phyloP scores from a whole-genome alignment of 2,329 filamentous ascomycete species.

The Colletotrichum sp. region DNA sequence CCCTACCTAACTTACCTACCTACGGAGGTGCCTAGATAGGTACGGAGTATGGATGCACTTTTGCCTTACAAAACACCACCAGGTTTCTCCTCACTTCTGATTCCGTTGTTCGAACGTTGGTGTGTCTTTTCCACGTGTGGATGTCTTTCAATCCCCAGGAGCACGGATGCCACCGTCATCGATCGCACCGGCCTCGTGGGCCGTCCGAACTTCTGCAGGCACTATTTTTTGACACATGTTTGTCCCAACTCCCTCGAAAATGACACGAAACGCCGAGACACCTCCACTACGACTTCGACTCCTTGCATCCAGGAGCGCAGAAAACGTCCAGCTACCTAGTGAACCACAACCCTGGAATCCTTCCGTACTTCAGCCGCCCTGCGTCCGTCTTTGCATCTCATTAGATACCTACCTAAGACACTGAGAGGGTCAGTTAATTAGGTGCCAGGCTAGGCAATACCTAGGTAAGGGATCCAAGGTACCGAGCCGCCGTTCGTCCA shows the following conservation, averaged over 20 bases:
- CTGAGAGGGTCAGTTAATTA: no score
- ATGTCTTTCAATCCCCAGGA: not conserved
- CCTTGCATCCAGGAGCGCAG: not conserved
- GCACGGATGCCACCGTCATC: not conserved
- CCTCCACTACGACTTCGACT: not conserved
- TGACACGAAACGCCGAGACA: not conserved
- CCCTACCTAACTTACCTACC: not conserved
- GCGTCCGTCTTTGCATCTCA: not conserved
- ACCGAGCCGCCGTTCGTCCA: not conserved
- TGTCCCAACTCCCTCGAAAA: not conserved
- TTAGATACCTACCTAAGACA: not conserved
- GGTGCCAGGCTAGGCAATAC: no score
- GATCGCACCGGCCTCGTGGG: not conserved
- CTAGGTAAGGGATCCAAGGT: not conserved
- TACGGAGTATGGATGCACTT: not conserved
- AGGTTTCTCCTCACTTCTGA: not conserved
- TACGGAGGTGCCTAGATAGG: not conserved
- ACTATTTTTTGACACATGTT: not conserved
- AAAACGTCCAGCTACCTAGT: not conserved
- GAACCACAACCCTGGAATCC: not conserved
- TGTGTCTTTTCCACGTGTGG: not conserved
- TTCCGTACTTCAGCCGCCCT: not conserved
- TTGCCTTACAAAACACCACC: not conserved
- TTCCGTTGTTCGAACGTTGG: not conserved
- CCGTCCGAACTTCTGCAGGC: not conserved